Evolutionary conservation across 2,329 filamentous ascomycete genomes (phyloP).

Genomic region (Scytalidium lignicola): DNA sequence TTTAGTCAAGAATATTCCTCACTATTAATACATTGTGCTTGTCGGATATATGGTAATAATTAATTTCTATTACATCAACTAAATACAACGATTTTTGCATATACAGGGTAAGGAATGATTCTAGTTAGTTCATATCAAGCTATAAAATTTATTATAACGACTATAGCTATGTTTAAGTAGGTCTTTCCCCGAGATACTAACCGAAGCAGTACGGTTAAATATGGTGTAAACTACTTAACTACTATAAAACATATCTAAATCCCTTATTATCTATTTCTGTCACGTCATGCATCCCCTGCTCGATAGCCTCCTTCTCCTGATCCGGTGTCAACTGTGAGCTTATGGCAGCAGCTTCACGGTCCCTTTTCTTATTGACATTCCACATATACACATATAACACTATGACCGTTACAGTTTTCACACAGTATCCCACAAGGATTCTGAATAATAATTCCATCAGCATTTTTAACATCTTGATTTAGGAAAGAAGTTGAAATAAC

Average conservation of each 20-base stretch:
- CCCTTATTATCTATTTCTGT: conserved; percentile 49
- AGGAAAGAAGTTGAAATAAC: too few relatives aligned
- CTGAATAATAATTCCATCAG: not conserved
- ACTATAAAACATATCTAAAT: conserved; percentile 44
- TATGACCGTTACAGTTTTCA: conserved; percentile 43
- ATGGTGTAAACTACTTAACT: not conserved
- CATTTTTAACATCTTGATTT: not conserved
- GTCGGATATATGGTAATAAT: too few relatives aligned
- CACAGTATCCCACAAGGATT: conserved; percentile 47
- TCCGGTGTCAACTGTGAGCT: not conserved
- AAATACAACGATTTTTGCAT: too few relatives aligned
- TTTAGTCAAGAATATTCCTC: too few relatives aligned
- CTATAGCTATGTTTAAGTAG: too few relatives aligned
- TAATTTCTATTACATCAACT: too few relatives aligned
- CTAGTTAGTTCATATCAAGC: too few relatives aligned
- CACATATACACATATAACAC: conserved; percentile 49
- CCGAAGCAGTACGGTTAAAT: too few relatives aligned
- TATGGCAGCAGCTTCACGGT: conserved; percentile 34
- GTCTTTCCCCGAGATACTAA: too few relatives aligned
- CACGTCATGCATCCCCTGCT: conserved; percentile 47
- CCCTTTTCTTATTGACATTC: conserved; percentile 46
- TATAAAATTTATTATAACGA: too few relatives aligned
- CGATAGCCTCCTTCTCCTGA: conserved; percentile 41
- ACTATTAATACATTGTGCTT: too few relatives aligned
- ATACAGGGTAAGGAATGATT: too few relatives aligned